These are phyloP conservation scores for Alternaria sp. DNA, from an alignment of 2,329 filamentous ascomycete species.

Conservation along the genomic window DNA sequence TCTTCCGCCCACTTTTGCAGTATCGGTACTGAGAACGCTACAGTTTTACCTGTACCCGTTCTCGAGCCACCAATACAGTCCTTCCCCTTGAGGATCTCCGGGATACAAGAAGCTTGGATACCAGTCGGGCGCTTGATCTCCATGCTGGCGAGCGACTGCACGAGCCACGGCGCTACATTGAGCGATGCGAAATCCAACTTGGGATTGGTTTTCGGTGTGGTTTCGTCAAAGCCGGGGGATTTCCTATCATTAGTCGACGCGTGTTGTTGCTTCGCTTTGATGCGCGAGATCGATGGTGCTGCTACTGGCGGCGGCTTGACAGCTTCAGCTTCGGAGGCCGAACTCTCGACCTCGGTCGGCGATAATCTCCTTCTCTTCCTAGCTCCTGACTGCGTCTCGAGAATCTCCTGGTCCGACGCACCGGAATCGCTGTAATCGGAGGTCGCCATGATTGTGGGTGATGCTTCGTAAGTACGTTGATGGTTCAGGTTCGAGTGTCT, in stretches of 20 bases:
- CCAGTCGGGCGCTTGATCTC: slow-evolving; percentile 88
- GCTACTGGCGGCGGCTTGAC: slow-evolving; percentile 26
- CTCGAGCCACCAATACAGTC: slow-evolving; percentile 93
- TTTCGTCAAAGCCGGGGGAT: neutral
- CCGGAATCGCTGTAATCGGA: slow-evolving; percentile 30
- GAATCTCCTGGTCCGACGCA: slow-evolving; percentile 39
- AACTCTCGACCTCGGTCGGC: slow-evolving; percentile 23
- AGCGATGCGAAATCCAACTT: slow-evolving; percentile 69
- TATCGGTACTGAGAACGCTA: slow-evolving; percentile 94
- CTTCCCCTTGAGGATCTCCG: slow-evolving; percentile 86
- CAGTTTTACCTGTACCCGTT: slow-evolving; percentile 96
- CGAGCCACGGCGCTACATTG: slow-evolving; percentile 83
- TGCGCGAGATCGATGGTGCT: slow-evolving; percentile 43
- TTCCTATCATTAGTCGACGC: slow-evolving; percentile 5
- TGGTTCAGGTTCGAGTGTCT: slow-evolving; percentile 12
- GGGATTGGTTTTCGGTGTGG: slow-evolving; percentile 4
- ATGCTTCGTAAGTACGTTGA: slow-evolving; percentile 5
- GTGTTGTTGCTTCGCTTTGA: slow-evolving; percentile 44
- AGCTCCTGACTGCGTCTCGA: slow-evolving; percentile 42
- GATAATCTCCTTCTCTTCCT: slow-evolving; percentile 52
- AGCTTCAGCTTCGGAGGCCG: slow-evolving; percentile 28
- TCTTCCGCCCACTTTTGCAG: slow-evolving; percentile 93
- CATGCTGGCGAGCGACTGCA: slow-evolving; percentile 76
- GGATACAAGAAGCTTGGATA: slow-evolving; percentile 93
- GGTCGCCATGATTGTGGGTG: slow-evolving; percentile 24